Percentiles rank a stretch among this genome's conserved stretches.
Evolutionary conservation across 371 early-diverging fungal species (phyloP).

Genomic region (Coemansia sp.): DNA sequence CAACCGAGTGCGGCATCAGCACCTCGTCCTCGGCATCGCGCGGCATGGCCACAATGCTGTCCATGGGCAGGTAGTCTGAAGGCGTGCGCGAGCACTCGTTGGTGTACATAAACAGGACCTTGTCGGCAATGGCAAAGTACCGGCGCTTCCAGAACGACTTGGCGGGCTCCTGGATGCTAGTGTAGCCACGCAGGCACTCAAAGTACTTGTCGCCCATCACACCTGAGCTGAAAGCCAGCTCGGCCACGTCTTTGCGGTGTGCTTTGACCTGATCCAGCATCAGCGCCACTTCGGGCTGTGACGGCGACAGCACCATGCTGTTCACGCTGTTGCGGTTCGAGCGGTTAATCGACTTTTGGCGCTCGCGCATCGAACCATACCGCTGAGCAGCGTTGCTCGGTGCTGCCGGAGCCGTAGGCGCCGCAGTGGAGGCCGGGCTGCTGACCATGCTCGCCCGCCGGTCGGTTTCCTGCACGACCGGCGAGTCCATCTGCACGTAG

Average conservation of each 20-base stretch:
- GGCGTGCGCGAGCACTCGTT: slow-evolving; percentile 46
- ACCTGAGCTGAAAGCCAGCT: slow-evolving; percentile 30
- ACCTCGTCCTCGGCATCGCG: slow-evolving; percentile 41
- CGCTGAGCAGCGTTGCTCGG: background rate
- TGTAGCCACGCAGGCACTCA: slow-evolving; percentile 41
- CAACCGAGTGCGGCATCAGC: slow-evolving; percentile 38
- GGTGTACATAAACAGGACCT: slow-evolving; percentile 37
- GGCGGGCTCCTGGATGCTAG: slow-evolving; percentile 42
- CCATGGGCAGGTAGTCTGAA: slow-evolving; percentile 21
- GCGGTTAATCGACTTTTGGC: slow-evolving; percentile 14
- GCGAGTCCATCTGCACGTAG: slow-evolving; percentile 6
- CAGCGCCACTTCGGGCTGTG: slow-evolving; percentile 24
- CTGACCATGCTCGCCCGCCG: slow-evolving; percentile 1
- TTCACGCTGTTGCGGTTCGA: slow-evolving; percentile 15
- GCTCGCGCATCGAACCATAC: slow-evolving; percentile 6
- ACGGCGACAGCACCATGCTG: slow-evolving; percentile 16
- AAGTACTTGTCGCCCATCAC: slow-evolving; percentile 36
- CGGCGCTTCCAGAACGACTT: slow-evolving; percentile 46
- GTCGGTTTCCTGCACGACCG: background rate
- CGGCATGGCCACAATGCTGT: slow-evolving; percentile 16
- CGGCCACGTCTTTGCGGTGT: slow-evolving; percentile 29
- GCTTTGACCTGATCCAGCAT: slow-evolving; percentile 27
- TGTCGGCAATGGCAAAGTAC: slow-evolving; percentile 38
- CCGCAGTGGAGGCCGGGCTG: background rate
- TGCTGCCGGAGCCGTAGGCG: background rate